Percentiles rank a stretch among this genome's conserved stretches.
Conservation (phyloP, 441 rosid genomes). For the Metrosideros polymorpha region DNA sequence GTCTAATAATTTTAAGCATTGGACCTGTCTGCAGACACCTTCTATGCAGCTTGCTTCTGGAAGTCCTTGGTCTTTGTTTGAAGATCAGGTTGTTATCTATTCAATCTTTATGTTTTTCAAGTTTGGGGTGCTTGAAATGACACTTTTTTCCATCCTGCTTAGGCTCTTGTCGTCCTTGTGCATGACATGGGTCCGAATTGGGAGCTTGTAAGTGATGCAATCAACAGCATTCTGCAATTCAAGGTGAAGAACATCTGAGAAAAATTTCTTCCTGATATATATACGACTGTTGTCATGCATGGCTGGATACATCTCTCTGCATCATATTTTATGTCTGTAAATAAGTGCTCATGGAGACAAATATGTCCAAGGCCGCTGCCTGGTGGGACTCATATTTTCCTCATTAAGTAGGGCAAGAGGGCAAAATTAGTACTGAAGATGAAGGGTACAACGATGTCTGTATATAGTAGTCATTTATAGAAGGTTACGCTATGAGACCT, state of each 20-base stretch:
- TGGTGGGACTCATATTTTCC: background rate
- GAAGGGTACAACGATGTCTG: background rate
- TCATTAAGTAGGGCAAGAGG: background rate
- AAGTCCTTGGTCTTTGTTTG: background rate
- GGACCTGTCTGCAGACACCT: background rate
- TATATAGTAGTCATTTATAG: background rate
- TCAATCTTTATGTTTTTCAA: background rate
- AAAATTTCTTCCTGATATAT: background rate
- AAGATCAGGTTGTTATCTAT: background rate
- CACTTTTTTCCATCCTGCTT: constrained; percentile 1
- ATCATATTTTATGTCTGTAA: background rate
- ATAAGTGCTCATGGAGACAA: background rate
- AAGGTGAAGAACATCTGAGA: constrained; percentile 40
- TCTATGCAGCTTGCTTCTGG: background rate
- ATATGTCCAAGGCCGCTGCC: background rate
- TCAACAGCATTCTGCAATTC: constrained; percentile 83
- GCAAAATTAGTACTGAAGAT: background rate
- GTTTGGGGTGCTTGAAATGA: constrained; percentile 4
- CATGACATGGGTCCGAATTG: constrained; percentile 99
- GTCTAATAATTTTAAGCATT: background rate
- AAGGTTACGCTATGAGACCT: background rate
- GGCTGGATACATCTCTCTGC: background rate
- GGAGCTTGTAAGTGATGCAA: constrained; percentile 99
- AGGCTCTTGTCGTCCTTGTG: constrained; percentile 99
- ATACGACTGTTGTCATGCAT: background rate